Conservation (phyloP, 768 basidiomycete genomes). For the Suillus occidentalis region DNA sequence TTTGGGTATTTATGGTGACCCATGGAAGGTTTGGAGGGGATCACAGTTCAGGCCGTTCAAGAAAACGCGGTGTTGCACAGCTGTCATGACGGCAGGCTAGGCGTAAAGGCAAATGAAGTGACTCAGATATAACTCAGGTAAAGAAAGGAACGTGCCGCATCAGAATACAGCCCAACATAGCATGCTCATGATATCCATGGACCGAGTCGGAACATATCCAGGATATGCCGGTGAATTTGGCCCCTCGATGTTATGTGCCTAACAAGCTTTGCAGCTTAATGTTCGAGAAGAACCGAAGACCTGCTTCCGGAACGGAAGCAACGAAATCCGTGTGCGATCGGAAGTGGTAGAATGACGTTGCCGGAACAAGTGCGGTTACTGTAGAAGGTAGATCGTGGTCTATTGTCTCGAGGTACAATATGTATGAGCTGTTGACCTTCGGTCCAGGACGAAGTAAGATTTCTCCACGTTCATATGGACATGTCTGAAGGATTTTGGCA, state of each 20-base stretch:
- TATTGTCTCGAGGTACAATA: neutral
- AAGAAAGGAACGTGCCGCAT: neutral
- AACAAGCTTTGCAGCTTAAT: neutral
- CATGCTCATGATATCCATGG: neutral
- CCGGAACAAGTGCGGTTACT: neutral
- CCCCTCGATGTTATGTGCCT: neutral
- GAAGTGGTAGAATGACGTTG: neutral
- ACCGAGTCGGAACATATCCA: neutral
- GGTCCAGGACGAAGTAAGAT: neutral
- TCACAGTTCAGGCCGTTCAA: neutral
- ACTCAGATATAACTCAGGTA: neutral
- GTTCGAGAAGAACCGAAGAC: neutral
- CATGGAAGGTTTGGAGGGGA: neutral
- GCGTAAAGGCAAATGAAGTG: neutral
- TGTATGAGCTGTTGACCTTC: neutral
- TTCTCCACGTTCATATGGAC: neutral
- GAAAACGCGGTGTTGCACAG: neutral
- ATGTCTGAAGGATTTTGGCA: neutral
- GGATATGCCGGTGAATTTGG: neutral
- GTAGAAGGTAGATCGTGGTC: neutral
- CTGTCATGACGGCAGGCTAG: neutral
- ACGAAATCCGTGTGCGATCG: neutral
- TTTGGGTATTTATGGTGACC: conserved; percentile 26
- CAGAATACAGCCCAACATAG: neutral
- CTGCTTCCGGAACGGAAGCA: neutral